Evolutionary conservation across 345 rosid species (phyloP), one percentile per base, ranked within the genome.

Genomic region (Salix koriyanagi): DNA sequence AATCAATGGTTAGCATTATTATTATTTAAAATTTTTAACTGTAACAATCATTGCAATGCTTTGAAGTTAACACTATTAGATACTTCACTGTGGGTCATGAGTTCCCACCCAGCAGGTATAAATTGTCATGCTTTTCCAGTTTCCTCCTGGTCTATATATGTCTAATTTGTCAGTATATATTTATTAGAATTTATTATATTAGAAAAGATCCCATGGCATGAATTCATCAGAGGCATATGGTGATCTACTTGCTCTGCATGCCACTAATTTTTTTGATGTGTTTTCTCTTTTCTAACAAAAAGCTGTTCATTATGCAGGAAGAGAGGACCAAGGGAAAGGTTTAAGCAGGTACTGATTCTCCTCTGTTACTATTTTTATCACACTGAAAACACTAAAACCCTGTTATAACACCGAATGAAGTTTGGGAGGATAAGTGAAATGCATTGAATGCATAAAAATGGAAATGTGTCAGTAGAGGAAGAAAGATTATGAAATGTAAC

Each of bases 261-360:
- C 66, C 14, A 42, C 50, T n/a, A 34, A 26, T 11, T 42, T 19
- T 5, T 23, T 66, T 67, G 3, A 2, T 39, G 52, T 42, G 21
- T 71, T 19, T 34, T 25, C 41, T 64, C 46, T 72, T n/a, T 30
- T 64, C 50, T 76, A 42, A 72, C 71, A n/a, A 62, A 62, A 6
- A 28, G 70, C 25, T 54, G 67, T 77, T 54, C 72, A 69, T 46
- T 76, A 58, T 85, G 83, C 88, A 91, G 96, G 93, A 85, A 64
- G 91, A 89, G 82, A 84, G 85, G 85, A 84, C 89, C 6, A 91
- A 78, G 83, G 83, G 91, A 91, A 81, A 87, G 97, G 77, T 84
- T 79, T 64, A 87, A 83, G 75, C 97, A 87, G 96, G 96, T 91
- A 81, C 77, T 62, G 12, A 44, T 32, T 44, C 72, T 39, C 37